Percentiles rank a stretch among this genome's conserved stretches.
phyloP scores from a whole-genome alignment of 257 asterid species.

The Striga asiatica region DNA sequence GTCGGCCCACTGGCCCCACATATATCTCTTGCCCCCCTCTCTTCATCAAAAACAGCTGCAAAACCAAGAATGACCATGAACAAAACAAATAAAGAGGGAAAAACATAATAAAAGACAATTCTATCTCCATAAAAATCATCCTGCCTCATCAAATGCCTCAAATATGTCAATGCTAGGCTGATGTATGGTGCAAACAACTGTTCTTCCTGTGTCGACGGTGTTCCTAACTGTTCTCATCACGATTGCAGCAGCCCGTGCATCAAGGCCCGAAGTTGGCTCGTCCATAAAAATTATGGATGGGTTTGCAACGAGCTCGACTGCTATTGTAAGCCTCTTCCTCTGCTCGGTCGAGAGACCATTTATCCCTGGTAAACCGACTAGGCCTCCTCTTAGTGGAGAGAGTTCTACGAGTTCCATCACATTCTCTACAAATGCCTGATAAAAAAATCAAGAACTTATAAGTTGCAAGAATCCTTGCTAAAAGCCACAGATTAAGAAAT shows the following conservation, averaged over 20 bases:
- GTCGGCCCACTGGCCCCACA: conserved; percentile 57
- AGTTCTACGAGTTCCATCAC: conserved; percentile 66
- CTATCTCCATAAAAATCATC: background rate
- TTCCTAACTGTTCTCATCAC: conserved; percentile 62
- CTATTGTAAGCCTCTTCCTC: conserved; percentile 61
- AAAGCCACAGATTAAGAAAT: no score
- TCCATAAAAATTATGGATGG: conserved; percentile 61
- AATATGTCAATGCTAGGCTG: conserved; percentile 65
- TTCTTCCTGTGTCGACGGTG: conserved; percentile 54
- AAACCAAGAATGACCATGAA: background rate
- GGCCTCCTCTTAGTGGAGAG: conserved; percentile 27
- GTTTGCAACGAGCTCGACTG: conserved; percentile 61
- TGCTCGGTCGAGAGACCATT: conserved; percentile 62
- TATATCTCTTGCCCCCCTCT: conserved; percentile 65
- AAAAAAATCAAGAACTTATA: background rate
- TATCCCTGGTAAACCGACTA: conserved; percentile 54
- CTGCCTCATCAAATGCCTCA: conserved; percentile 56
- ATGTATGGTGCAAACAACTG: conserved; percentile 61
- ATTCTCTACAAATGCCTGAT: conserved; percentile 37
- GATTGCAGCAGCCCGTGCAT: conserved; percentile 62
- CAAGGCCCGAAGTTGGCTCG: conserved; percentile 64
- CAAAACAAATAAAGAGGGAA: background rate
- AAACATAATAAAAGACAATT: background rate
- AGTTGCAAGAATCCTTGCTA: no score
- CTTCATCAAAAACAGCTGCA: conserved; percentile 48